Conservation (phyloP, 306 rosid species). For the Rosa persica region DNA sequence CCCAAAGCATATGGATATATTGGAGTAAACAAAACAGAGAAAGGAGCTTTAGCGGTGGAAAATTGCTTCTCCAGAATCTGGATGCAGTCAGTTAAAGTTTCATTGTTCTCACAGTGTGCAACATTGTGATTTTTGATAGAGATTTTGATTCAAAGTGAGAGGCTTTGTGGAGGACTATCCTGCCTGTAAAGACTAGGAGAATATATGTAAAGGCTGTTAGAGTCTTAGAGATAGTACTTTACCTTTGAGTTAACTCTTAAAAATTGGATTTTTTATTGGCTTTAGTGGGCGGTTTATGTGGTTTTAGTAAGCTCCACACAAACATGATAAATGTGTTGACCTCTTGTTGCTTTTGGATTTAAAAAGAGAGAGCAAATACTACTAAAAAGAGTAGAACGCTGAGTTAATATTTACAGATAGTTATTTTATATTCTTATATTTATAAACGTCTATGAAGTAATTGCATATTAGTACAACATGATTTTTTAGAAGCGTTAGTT, state of each 20-base stretch:
- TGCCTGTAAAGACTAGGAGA: conserved; percentile 41
- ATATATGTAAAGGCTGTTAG: conserved; percentile 29
- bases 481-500: too few relatives aligned
- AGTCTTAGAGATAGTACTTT: conserved; percentile 8
- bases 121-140: conserved; percentile 24
- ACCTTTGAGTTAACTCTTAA: conserved; percentile 1
- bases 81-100: conserved; percentile 7
- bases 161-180: conserved; percentile 30
- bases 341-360: background rate
- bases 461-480: too few relatives aligned
- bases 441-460: too few relatives aligned
- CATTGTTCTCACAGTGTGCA: conserved; percentile 7
- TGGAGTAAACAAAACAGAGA: conserved; percentile 1
- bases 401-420: too few relatives aligned
- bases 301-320: conserved; percentile 28
- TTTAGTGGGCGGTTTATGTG: conserved; percentile 22
- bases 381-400: background rate
- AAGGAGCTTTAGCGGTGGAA: conserved; percentile 26
- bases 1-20: background rate
- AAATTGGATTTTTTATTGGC: background rate
- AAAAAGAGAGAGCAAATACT: background rate
- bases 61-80: conserved; percentile 27
- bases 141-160: conserved; percentile 32
- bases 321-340: conserved; percentile 27
- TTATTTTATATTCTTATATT: too few relatives aligned